Evolutionary conservation across 306 rosid genomes (phyloP).

Genomic region (Vigna reflexopilosa): DNA sequence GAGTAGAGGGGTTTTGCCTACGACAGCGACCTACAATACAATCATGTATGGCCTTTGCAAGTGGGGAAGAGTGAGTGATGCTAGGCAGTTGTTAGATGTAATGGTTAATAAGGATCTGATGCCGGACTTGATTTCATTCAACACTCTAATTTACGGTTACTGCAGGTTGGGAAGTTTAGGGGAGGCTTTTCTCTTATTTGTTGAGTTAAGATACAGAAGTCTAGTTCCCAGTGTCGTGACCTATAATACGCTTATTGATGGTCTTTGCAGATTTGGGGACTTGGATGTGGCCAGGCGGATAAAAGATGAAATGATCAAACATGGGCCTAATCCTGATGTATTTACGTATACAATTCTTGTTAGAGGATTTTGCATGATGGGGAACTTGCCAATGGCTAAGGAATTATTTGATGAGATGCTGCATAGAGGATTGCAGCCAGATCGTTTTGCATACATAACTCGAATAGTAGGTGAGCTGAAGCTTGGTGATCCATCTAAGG

Average conservation of each 20-base stretch:
- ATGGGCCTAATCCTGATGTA: constrained; percentile 69
- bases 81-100: constrained; percentile 53
- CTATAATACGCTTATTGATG: constrained; percentile 78
- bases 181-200: constrained; percentile 68
- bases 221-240: constrained; percentile 66
- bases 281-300: constrained; percentile 65
- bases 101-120: constrained; percentile 53
- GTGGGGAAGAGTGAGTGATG: constrained; percentile 65
- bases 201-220: constrained; percentile 54
- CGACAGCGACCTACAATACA: constrained; percentile 68
- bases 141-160: constrained; percentile 70
- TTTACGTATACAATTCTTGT: constrained; percentile 75
- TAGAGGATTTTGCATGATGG: constrained; percentile 64
- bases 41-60: constrained; percentile 69
- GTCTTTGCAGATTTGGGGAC: constrained; percentile 72
- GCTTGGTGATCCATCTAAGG: constrained; percentile 65
- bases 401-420: constrained; percentile 76
- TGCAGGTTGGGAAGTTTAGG: constrained; percentile 58
- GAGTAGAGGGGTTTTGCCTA: constrained; percentile 56
- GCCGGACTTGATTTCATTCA: constrained; percentile 77
- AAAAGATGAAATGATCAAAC: constrained; percentile 65
- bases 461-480: constrained; percentile 69
- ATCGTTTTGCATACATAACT: constrained; percentile 69
- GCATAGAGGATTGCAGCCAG: constrained; percentile 65
- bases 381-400: constrained; percentile 71